Evolutionary conservation across 805 yeast genomes (phyloP).

Genomic region (Lipomyces lipofer): DNA sequence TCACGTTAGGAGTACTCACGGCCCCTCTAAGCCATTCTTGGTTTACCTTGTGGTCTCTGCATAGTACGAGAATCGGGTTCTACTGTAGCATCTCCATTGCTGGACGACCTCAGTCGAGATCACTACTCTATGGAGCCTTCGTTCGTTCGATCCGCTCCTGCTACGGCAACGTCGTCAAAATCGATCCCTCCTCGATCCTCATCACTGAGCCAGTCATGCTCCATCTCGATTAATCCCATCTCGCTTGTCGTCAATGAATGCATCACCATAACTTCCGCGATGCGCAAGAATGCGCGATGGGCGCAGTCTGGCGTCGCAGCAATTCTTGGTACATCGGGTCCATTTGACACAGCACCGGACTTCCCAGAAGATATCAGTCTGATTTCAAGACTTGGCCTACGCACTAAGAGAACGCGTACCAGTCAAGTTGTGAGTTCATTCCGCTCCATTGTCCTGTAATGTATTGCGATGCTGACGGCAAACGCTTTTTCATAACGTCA

Average conservation of each 20-base stretch:
- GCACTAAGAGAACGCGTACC: constrained; percentile 31
- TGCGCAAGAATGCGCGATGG: constrained; percentile 83
- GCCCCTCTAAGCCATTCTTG: no score
- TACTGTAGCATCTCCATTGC: no score
- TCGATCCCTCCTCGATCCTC: constrained; percentile 27
- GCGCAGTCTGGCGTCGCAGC: constrained; percentile 81
- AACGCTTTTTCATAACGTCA: neutral
- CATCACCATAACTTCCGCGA: constrained; percentile 78
- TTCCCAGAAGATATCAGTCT: constrained; percentile 47
- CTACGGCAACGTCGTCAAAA: neutral
- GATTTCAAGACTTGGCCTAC: constrained; percentile 39
- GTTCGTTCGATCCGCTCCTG: neutral
- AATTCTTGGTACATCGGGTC: constrained; percentile 59
- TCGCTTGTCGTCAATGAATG: constrained; percentile 88
- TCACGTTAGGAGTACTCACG: no score
- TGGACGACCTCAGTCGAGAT: no score
- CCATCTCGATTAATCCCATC: constrained; percentile 65
- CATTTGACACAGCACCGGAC: constrained; percentile 43
- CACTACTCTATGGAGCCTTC: neutral
- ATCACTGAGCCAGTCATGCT: constrained; percentile 23
- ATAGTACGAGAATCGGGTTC: no score
- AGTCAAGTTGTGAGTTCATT: no score
- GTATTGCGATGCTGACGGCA: no score
- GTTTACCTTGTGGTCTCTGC: no score
- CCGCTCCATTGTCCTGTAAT: no score